Base-by-base conservation (phyloP, 768 basidiomycete genomes). In the Tylopilus subfusipes region DNA sequence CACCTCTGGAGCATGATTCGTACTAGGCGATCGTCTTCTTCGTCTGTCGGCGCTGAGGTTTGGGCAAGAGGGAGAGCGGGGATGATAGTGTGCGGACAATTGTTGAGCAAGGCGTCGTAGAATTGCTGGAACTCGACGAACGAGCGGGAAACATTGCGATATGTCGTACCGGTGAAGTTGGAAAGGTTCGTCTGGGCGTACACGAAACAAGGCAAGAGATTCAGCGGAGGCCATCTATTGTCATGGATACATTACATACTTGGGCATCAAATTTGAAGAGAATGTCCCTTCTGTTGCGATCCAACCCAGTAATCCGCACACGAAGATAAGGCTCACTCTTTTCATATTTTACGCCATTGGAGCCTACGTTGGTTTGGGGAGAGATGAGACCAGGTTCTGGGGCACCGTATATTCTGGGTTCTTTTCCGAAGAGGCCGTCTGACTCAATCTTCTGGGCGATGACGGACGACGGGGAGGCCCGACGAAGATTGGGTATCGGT, bases 1-100 rank as follows among this genome's bases (percentile, higher is more conserved):
- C 97, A 99, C 56, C 91, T 78, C 72, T 98, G 97, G 21, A 98
- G 77, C 82, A 95, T 93, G 56, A 95, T 88, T 68, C 89, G 89
- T 30, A 99, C 93, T 3, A 99, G 79, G 19, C 97, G 82, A 69
- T 98, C 97, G 70, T 99, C 97, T 72, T 98, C 97, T 73, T 98
- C 97, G 65, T 98, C 97, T 13, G 93, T 94, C 24, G 93, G 88
- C 3, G 97, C 97, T 13, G 95, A 98, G 0, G 95, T 98, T 61
- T 96, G 93, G 0, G 95, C 84, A n/a, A 98, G 80, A 1, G 97
- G 97, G 14, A 99, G 80, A 5, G 97, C 97, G 9, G 97, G 93
- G 16, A 98, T 79, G 62, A 99, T 97, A 25, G 95, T 96, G 66
- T 98, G 97, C 0, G 97, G 97, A 68, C 92, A 95, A 71, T 82